A percentile compares a stretch with the other conserved stretches of the same genome.
Evolutionary conservation across 2,329 filamentous ascomycete genomes (phyloP).

Genomic region (Leptodontidium sp.): DNA sequence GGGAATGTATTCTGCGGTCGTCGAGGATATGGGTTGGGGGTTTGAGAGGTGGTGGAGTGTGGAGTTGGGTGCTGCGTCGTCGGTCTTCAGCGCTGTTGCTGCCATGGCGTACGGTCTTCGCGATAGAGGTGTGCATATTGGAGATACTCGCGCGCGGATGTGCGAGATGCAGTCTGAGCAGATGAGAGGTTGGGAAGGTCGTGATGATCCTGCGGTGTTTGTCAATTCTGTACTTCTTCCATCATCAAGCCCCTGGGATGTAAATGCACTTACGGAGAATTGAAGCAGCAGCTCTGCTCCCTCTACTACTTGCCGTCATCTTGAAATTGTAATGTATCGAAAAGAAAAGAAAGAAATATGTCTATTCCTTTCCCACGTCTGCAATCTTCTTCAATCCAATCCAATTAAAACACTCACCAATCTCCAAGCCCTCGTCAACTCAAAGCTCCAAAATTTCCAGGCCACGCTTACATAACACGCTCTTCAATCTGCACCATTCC

Average conservation of each 20-base stretch:
- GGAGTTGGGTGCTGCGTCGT: conserved; percentile 33
- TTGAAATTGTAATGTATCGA: conserved; percentile 23
- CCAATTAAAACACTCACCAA: neutral
- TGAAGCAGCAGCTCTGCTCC: conserved; percentile 57
- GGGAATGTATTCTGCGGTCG: conserved; percentile 51
- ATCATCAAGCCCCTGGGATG: conserved; percentile 5
- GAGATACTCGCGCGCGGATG: conserved; percentile 15
- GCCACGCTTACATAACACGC: conserved; percentile 28
- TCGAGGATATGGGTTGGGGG: conserved; percentile 36
- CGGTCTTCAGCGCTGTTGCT: conserved; percentile 41
- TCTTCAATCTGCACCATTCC: conserved; percentile 21
- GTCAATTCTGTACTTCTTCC: conserved; percentile 18
- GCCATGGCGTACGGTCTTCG: conserved; percentile 43
- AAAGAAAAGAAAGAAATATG: neutral
- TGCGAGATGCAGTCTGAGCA: conserved; percentile 42
- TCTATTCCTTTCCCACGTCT: conserved; percentile 7
- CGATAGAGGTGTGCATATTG: conserved; percentile 2
- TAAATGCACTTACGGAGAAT: conserved; percentile 56
- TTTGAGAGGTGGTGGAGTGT: conserved; percentile 49
- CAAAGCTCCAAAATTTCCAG: conserved; percentile 19
- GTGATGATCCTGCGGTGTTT: conserved; percentile 38
- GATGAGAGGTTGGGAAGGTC: conserved; percentile 40
- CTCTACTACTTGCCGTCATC: conserved; percentile 67
- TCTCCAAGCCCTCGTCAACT: neutral
- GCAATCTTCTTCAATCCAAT: conserved; percentile 4